These are phyloP conservation scores for Trypanosoma grayi DNA, from an alignment of 208 protist species.

Conservation along the genomic window DNA sequence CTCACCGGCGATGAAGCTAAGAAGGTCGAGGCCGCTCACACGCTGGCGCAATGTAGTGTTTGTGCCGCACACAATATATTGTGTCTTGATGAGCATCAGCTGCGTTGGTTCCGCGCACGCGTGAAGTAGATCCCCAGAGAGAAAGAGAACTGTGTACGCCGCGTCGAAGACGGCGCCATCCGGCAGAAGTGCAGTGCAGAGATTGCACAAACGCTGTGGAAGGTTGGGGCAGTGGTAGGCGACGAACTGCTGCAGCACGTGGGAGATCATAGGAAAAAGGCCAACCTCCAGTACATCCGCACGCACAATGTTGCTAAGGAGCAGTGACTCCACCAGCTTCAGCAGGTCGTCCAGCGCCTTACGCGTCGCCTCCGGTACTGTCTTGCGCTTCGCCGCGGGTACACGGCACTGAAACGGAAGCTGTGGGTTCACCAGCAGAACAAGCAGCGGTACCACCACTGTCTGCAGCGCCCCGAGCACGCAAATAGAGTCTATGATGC, in stretches of 20 bases:
- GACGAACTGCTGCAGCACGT: conserved; percentile 48
- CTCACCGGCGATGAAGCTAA: conserved; percentile 56
- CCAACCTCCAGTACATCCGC: conserved; percentile 57
- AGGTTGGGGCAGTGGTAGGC: conserved; percentile 25
- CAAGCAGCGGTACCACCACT: conserved; percentile 67
- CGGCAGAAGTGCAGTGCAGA: conserved; percentile 42
- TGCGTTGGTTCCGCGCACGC: conserved; percentile 46
- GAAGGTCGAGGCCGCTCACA: conserved; percentile 51
- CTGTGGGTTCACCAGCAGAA: conserved; percentile 59
- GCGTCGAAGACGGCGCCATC: conserved; percentile 50
- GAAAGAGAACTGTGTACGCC: conserved; percentile 69
- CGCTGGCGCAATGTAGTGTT: conserved; percentile 31
- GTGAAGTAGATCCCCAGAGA: conserved; percentile 70
- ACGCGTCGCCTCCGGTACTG: conserved; percentile 19
- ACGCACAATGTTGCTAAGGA: conserved; percentile 52
- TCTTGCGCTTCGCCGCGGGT: conserved; percentile 2
- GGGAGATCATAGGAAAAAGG: conserved; percentile 64
- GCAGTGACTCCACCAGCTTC: conserved; percentile 52
- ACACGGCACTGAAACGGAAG: conserved; percentile 52
- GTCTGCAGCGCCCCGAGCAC: conserved; percentile 65
- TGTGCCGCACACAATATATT: conserved; percentile 29
- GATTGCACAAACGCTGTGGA: conserved; percentile 40
- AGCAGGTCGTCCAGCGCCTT: conserved; percentile 49
- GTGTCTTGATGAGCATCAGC: conserved; percentile 46
- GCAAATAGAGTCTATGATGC: conserved; percentile 73